Conservation (phyloP, 2,329 filamentous ascomycete genomes). For the Nannizziopsis barbatae region DNA sequence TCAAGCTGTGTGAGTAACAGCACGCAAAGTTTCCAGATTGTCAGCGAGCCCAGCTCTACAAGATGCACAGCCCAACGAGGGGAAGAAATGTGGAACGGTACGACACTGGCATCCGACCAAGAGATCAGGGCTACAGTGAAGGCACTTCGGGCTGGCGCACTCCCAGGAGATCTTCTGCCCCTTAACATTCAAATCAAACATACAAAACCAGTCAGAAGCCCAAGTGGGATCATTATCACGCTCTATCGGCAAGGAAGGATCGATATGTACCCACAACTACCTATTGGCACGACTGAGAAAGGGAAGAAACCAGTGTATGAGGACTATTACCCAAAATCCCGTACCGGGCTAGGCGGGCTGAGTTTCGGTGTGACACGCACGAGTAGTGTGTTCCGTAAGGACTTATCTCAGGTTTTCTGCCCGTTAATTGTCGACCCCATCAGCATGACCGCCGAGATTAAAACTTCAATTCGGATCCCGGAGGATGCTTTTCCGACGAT, state of each 20-base stretch:
- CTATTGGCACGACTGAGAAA: constrained; percentile 51
- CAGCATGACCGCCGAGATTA: constrained; percentile 67
- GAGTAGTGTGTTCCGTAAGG: constrained; percentile 89
- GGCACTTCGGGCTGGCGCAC: constrained; percentile 66
- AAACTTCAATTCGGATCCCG: constrained; percentile 71
- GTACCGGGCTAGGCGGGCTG: constrained; percentile 73
- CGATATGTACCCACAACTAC: constrained; percentile 59
- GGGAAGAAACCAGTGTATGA: constrained; percentile 62
- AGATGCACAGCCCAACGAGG: constrained; percentile 30
- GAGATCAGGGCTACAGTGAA: constrained; percentile 82
- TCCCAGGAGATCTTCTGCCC: constrained; percentile 73
- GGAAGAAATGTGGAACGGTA: constrained; percentile 42
- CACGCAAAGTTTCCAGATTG: constrained; percentile 48
- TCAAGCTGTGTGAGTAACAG: constrained; percentile 59
- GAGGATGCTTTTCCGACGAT: constrained; percentile 91
- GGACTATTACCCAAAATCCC: constrained; percentile 76
- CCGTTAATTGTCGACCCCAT: constrained; percentile 78
- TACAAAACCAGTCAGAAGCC: constrained; percentile 76
- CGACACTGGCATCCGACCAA: constrained; percentile 51
- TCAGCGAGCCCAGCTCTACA: constrained; percentile 34
- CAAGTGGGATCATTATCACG: constrained; percentile 86
- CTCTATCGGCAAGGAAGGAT: constrained; percentile 84
- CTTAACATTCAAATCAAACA: constrained; percentile 76
- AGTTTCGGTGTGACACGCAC: constrained; percentile 78
- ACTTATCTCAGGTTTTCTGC: constrained; percentile 76